Conservation (phyloP, 306 rosid genomes). For the Myrica gale region DNA sequence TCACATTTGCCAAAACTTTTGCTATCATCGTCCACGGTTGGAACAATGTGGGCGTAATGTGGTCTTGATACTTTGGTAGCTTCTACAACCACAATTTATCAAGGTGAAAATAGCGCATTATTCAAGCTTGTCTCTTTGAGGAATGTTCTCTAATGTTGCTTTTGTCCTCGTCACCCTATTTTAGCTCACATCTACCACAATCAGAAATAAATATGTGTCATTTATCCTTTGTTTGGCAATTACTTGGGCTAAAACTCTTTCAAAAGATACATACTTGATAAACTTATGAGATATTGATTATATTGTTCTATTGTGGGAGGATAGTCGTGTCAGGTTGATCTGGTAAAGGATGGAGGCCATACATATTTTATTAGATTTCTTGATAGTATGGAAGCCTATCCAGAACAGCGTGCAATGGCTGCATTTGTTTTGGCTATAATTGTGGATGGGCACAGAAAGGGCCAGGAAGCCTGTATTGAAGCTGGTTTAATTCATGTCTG, state of each 20-base stretch:
- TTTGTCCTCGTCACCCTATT: no score
- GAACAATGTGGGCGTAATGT: not conserved
- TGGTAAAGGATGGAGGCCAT: constrained; percentile 96
- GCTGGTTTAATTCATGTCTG: constrained; percentile 76
- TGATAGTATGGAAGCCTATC: constrained; percentile 89
- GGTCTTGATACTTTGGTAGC: not conserved
- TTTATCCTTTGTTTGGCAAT: no score
- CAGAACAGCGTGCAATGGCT: constrained; percentile 98
- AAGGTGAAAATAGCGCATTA: not conserved
- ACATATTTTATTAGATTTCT: constrained; percentile 89
- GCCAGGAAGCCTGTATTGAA: constrained; percentile 96
- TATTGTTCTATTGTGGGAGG: constrained; percentile 34
- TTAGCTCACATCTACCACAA: not conserved
- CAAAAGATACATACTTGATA: not conserved
- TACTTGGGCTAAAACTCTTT: not conserved
- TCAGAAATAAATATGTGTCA: not conserved
- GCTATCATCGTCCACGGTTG: not conserved
- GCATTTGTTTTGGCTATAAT: constrained; percentile 97
- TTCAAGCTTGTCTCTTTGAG: not conserved
- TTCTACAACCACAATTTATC: not conserved
- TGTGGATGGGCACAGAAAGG: constrained; percentile 90
- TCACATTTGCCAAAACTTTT: not conserved
- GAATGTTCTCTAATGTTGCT: not conserved
- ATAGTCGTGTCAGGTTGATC: constrained; percentile 98
- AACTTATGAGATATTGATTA: not conserved